Evolutionary conservation across 495 filamentous ascomycete species (phyloP), one percentile per base, ranked within the genome.

Genomic region (Pyrenopolyporus hunteri): DNA sequence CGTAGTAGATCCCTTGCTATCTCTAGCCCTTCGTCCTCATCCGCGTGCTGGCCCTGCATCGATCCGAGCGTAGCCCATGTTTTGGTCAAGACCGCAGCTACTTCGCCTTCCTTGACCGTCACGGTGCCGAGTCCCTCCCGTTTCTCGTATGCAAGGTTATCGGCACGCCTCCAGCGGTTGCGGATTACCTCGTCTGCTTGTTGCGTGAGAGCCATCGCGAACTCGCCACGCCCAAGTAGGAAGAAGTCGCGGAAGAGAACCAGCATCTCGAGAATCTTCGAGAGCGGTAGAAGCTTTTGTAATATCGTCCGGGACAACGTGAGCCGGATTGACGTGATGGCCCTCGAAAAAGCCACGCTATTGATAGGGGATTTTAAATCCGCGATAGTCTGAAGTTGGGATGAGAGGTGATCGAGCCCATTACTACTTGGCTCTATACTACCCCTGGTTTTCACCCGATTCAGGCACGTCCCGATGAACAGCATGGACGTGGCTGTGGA

Each of bases 401-500:
- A 80, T 13, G 87, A 82, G 16, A 95, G 80, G 39, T 80, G 78
- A 16, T 71, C 69, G 6, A 93, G 79, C 14, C 83, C 84, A 37
- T 87, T 78, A 17, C 86, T 82, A 5, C 83, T 81, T 6, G 82
- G 75, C 25, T 79, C 79, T 9, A 75, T 74, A 17, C 76, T 75
- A 4, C 67, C 70, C 62, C 76, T 80, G 14, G 70, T 77, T 29
- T 88, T 78, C 36, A 96, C 88, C 53, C 94, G 89, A 54, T 94
- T 91, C 35, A 97, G 76, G 0, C 90, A 93, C 57, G 88, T 88
- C 1, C 94, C 94, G 57, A 98, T 90, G 70, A 97, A 97, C 2
- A 97, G 70, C 65, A 97, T 89, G 6, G 92, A 96, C 6, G 83
- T 79, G 20, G 91, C 93, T 2, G 92, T 89, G 10, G 85, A 75